Evolutionary conservation across 179 eudicot genomes (phyloP).

Genomic region (Heliamphora pulchella): DNA sequence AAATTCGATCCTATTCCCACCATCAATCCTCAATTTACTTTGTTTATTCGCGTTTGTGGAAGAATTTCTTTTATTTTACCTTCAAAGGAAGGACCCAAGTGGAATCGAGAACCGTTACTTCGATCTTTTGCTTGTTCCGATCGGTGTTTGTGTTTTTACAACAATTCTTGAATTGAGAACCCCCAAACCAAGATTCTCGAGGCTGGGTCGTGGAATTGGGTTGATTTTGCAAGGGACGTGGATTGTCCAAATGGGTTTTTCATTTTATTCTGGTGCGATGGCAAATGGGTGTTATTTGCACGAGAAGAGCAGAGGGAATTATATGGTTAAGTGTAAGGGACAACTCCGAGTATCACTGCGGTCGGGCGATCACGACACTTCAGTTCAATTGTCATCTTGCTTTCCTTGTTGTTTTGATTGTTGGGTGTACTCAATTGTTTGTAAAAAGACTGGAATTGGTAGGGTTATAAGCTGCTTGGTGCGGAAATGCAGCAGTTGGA

Average conservation of each 20-base stretch:
- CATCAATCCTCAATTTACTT: slow-evolving; percentile 40
- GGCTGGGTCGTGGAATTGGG: slow-evolving; percentile 71
- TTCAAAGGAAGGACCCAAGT: slow-evolving; percentile 52
- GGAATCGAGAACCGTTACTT: slow-evolving; percentile 84
- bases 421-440: slow-evolving; percentile 42
- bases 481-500: slow-evolving; percentile 43
- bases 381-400: slow-evolving; percentile 92
- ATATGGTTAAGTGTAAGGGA: slow-evolving; percentile 56
- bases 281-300: slow-evolving; percentile 40
- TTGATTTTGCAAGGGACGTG: slow-evolving; percentile 68
- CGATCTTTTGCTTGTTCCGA: slow-evolving; percentile 66
- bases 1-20: slow-evolving; percentile 30
- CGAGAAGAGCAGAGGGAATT: slow-evolving; percentile 59
- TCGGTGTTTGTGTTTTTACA: slow-evolving; percentile 51
- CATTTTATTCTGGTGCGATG: slow-evolving; percentile 39
- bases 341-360: slow-evolving; percentile 73
- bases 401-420: slow-evolving; percentile 48
- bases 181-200: slow-evolving; percentile 31
- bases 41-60: slow-evolving; percentile 64
- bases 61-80: slow-evolving; percentile 66
- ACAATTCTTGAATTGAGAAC: slow-evolving; percentile 53
- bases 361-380: slow-evolving; percentile 71
- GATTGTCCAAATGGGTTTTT: slow-evolving; percentile 89
- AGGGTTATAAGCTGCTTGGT: slow-evolving; percentile 62
- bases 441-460: slow-evolving; percentile 27